phyloP scores from a whole-genome alignment of 768 basidiomycete species.

The Russula abietina region DNA sequence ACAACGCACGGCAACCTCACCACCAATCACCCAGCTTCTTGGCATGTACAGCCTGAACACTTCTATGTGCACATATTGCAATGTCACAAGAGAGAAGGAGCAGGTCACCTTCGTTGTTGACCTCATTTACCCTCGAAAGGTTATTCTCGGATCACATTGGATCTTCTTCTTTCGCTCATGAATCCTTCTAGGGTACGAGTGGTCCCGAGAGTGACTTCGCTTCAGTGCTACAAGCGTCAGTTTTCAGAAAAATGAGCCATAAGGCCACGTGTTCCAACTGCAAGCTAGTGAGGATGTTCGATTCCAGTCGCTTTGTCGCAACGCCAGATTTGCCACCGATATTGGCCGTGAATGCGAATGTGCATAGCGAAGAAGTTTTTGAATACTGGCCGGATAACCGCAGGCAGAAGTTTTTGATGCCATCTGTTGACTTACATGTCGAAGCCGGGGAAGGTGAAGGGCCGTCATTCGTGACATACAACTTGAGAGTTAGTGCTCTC shows the following conservation, averaged over 20 bases:
- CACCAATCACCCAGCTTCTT: slow-evolving; percentile 81
- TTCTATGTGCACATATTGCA: slow-evolving; percentile 71
- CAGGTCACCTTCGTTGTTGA: slow-evolving; percentile 81
- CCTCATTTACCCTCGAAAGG: slow-evolving; percentile 80
- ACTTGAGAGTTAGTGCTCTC: slow-evolving; percentile 54
- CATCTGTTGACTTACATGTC: slow-evolving; percentile 51
- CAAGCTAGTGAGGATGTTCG: slow-evolving; percentile 68
- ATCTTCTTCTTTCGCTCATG: slow-evolving; percentile 6
- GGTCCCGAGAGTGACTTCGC: slow-evolving; percentile 46
- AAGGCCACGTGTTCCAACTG: slow-evolving; percentile 84
- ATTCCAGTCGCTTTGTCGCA: slow-evolving; percentile 59
- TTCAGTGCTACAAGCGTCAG: slow-evolving; percentile 63
- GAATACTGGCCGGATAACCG: slow-evolving; percentile 70
- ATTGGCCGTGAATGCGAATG: slow-evolving; percentile 79
- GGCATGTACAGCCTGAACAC: slow-evolving; percentile 74
- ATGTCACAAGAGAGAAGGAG: slow-evolving; percentile 63
- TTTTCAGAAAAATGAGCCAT: slow-evolving; percentile 76
- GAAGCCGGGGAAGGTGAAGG: slow-evolving; percentile 57
- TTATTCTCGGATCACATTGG: slow-evolving; percentile 30
- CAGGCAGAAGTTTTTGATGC: slow-evolving; percentile 52
- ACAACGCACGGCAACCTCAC: slow-evolving; percentile 31
- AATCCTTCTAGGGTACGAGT: slow-evolving; percentile 35
- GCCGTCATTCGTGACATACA: slow-evolving; percentile 52
- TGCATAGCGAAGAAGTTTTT: slow-evolving; percentile 67
- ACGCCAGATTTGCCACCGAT: slow-evolving; percentile 71